Evolutionary conservation across 139 green algal species (phyloP), one percentile per base, ranked within the genome.

Genomic region (Chlamydomonas sp.): DNA sequence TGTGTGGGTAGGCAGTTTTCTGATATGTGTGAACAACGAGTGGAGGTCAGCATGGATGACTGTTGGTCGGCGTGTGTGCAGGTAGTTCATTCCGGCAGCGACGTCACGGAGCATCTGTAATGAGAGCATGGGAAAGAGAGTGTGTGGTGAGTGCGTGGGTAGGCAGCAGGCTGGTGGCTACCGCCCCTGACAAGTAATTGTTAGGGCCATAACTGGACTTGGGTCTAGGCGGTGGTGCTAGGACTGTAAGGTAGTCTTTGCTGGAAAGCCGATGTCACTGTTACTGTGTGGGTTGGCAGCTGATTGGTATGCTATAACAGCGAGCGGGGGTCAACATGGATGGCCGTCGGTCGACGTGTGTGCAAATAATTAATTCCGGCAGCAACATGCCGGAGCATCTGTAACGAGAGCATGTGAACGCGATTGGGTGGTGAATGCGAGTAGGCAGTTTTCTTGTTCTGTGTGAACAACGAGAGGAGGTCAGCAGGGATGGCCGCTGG

Each of bases 21-120:
- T 35, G 29, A 20, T 61, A 24, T 61, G 50, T 61, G 50, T 26
- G 31, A n/a, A n/a, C n/a, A n/a, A n/a, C n/a, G n/a, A n/a, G n/a
- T n/a, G 90, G 43, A 97, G 80, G 77, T 97, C 91, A n/a, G 87
- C 78, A 58, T 97, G 91, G 20, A 95, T 81, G 26, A 97, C 85
- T 30, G 83, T 75, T 3, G 89, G 89, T 29, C 54, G 77, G 68
- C 83, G 85, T 22, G 69, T 82, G 79, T 97, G 91, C 72, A 97
- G 82, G 73, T 95, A 95, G 37, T 86, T 70, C 84, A 93, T 92
- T 63, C 67, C 64, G n/a, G n/a, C n/a, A n/a, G n/a, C n/a, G n/a
- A n/a, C n/a, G n/a, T n/a, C n/a, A n/a, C n/a, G n/a, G n/a, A n/a
- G n/a, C n/a, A n/a, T n/a, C n/a, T n/a, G n/a, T n/a, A n/a, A n/a